Base-by-base conservation (phyloP, 1,284 basidiomycete species). In the Ustilago trichophora region DNA sequence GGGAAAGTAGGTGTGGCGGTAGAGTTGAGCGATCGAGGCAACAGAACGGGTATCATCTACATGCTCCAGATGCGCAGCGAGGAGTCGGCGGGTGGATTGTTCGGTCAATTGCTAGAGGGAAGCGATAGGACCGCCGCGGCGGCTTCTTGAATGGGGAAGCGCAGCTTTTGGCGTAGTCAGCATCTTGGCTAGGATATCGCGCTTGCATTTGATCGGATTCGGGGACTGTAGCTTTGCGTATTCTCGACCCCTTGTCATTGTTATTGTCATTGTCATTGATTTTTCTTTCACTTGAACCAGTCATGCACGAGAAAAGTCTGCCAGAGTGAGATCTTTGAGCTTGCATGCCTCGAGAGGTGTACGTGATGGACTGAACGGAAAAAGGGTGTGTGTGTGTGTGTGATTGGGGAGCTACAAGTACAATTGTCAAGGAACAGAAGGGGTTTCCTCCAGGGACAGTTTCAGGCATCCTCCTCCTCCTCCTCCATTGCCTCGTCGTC, bases 1-100 rank as follows among this genome's bases (percentile, higher is more conserved):
- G 96, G 93, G 19, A 96, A 94, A 84, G 97, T 94, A 6, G 96
- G 96, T 19, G 89, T 99, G 25, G 96, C 96, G 29, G 90, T 99
- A 57, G 95, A 98, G 83, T 83, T 98, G 54, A 95, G 92, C 77
- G 92, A 96, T 82, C 85, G 88, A 46, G 95, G 95, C 7, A 83
- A 87, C 50, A 87, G 93, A 54, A 96, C 94, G n/a, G 96, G 96
- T 11, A 89, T 98, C 78, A 86, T 98, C 53, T 98, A 99, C 81
- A 97, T 99, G 95, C 88, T 99, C 50, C 80, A 84, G 77, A 77
- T 84, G 73, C 81, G 83, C 70, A 95, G 91, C 81, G 96, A 98
- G 82, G 87, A 87, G 51, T 88, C 89, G 12, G 93, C 95, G 8
- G 86, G 85, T 15, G 91, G 90, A 2, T 82, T 99, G 49, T 97